Conservation (phyloP, 306 rosid genomes). For the Pachyrhizus erosus region DNA sequence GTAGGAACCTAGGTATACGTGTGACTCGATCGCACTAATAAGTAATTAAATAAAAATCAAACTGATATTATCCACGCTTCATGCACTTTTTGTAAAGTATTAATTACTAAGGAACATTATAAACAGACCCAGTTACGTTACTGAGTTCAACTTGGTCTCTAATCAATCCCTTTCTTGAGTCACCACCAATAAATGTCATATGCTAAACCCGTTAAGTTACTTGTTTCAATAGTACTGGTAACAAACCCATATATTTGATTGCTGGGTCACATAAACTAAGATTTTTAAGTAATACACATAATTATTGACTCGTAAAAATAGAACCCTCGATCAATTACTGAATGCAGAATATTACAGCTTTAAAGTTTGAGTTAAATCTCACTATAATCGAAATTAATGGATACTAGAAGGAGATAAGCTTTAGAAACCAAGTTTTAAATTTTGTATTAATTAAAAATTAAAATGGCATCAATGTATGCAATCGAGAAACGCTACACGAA, state of each 20-base stretch:
- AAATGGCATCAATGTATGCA: not conserved
- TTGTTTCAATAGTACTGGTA: conserved; percentile 28
- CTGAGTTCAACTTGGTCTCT: conserved; percentile 45
- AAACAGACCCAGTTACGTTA: conserved; percentile 54
- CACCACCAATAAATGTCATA: conserved; percentile 36
- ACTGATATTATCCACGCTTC: conserved; percentile 39
- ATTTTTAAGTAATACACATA: not conserved
- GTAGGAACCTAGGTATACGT: conserved; percentile 38
- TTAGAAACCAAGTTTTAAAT: not conserved
- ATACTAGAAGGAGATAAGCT: not conserved
- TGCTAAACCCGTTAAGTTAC: conserved; percentile 44
- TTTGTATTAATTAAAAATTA: not conserved
- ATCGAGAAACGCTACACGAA: not conserved
- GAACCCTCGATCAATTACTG: not conserved
- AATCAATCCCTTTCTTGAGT: conserved; percentile 27
- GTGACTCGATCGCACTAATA: not conserved
- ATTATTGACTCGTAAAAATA: not conserved
- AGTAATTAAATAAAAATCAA: conserved; percentile 30
- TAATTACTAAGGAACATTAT: not conserved
- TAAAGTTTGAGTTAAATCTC: not conserved
- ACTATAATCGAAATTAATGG: not conserved
- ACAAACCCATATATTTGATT: conserved; percentile 41
- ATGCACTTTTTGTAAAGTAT: conserved; percentile 58
- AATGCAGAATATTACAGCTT: not conserved
- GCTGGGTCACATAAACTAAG: not conserved